These are phyloP conservation scores for Globisporangium paddicum DNA, from an alignment of 352 stramenopile species.

Conservation along the genomic window DNA sequence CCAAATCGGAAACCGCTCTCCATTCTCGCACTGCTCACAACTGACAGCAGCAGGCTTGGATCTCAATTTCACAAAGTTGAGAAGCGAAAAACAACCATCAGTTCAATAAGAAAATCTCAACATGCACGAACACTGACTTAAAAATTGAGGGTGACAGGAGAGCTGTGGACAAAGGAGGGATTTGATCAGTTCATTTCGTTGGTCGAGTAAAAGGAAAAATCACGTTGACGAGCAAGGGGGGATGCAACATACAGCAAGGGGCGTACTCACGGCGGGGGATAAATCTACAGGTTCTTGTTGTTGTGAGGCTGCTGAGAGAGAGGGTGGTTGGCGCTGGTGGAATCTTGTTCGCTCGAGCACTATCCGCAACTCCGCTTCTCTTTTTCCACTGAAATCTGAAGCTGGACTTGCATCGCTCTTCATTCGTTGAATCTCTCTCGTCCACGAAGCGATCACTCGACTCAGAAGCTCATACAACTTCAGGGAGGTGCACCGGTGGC, in stretches of 20 bases:
- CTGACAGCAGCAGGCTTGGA: background rate
- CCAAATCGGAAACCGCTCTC: constrained; percentile 7
- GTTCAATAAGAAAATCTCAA: background rate
- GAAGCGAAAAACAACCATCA: background rate
- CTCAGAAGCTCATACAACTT: constrained; percentile 39
- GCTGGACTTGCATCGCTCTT: background rate
- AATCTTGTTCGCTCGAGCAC: background rate
- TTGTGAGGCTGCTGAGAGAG: background rate
- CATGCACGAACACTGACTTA: no score
- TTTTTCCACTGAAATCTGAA: background rate
- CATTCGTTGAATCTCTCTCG: background rate
- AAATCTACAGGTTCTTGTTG: constrained; percentile 13
- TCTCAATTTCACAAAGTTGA: background rate
- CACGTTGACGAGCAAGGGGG: background rate
- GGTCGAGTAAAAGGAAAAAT: constrained; percentile 1
- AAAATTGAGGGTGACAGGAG: background rate
- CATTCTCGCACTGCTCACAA: background rate
- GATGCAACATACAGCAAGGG: background rate
- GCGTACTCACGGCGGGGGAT: constrained; percentile 5
- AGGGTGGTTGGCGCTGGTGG: background rate
- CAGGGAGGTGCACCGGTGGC: constrained; percentile 57
- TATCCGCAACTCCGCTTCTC: background rate
- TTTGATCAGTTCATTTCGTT: constrained; percentile 10
- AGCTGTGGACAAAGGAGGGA: background rate
- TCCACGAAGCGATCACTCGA: background rate